These are phyloP conservation scores for Polyrhizophydium stewartii DNA, from an alignment of 371 early-diverging fungal genomes.

Conservation along the genomic window DNA sequence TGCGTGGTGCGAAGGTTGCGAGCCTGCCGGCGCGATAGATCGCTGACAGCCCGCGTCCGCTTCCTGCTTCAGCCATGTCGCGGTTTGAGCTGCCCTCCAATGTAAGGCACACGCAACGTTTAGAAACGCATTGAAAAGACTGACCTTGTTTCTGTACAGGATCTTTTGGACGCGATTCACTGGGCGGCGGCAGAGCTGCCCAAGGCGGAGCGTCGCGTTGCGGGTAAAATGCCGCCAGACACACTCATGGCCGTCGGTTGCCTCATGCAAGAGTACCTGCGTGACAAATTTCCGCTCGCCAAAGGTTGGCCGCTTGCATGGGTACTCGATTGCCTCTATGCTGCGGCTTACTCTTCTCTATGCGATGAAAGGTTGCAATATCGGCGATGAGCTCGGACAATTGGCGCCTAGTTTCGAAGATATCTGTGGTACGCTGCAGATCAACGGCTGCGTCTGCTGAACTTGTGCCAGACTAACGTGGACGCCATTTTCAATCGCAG, in stretches of 20 bases:
- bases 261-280: constrained; percentile 1
- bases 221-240: background rate
- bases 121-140: background rate
- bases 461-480: too few species aligned
- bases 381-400: too few species aligned
- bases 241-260: background rate
- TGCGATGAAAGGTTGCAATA: too few species aligned
- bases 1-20: background rate
- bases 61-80: background rate
- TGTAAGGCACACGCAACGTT: background rate
- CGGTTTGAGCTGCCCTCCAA: background rate
- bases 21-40: background rate
- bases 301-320: too few species aligned
- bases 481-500: too few species aligned
- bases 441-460: too few species aligned
- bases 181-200: background rate
- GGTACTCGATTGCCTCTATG: too few species aligned
- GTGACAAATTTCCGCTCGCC: background rate
- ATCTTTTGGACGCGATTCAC: background rate
- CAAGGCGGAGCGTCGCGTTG: background rate
- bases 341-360: background rate
- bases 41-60: background rate
- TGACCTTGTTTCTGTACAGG: background rate
- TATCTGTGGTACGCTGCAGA: too few species aligned
- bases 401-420: too few species aligned